phyloP scores from a whole-genome alignment of 441 rosid species.

The Flueggea neowawraea region DNA sequence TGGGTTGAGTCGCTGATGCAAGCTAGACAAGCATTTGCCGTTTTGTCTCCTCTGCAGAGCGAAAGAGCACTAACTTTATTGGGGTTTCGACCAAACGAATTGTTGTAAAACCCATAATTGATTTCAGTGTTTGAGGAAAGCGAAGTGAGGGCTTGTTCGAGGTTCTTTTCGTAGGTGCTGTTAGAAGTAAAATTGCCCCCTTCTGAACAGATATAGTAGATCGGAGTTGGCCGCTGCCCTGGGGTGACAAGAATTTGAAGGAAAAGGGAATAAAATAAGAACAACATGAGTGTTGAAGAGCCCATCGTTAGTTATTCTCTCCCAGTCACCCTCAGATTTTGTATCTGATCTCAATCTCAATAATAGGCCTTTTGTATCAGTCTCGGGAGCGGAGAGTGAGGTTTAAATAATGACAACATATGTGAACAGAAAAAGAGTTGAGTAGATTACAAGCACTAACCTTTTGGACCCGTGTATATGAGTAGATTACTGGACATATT shows the following conservation, averaged over 20 bases:
- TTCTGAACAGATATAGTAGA: neutral
- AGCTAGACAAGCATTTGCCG: conserved; percentile 4
- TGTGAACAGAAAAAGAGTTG: too few species aligned
- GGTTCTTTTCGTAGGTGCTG: conserved; percentile 13
- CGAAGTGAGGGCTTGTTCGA: conserved; percentile 11
- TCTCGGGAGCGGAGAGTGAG: too few species aligned
- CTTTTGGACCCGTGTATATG: too few species aligned
- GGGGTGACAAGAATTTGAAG: neutral
- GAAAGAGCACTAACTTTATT: conserved; percentile 25
- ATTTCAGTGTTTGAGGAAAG: neutral
- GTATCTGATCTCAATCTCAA: too few species aligned
- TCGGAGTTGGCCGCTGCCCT: neutral
- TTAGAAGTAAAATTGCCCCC: conserved; percentile 8
- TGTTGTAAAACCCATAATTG: neutral
- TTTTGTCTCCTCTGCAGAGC: conserved; percentile 37
- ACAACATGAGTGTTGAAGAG: neutral
- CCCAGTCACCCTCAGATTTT: too few species aligned
- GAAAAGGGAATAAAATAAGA: neutral
- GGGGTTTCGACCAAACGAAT: neutral
- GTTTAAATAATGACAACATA: too few species aligned
- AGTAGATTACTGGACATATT: too few species aligned
- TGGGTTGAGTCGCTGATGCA: conserved; percentile 28
- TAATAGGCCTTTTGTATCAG: too few species aligned
- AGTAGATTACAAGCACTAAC: too few species aligned
- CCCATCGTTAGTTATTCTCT: neutral